phyloP scores from a whole-genome alignment of 2,329 filamentous ascomycete genomes.

The Neocucurbitaria cava region DNA sequence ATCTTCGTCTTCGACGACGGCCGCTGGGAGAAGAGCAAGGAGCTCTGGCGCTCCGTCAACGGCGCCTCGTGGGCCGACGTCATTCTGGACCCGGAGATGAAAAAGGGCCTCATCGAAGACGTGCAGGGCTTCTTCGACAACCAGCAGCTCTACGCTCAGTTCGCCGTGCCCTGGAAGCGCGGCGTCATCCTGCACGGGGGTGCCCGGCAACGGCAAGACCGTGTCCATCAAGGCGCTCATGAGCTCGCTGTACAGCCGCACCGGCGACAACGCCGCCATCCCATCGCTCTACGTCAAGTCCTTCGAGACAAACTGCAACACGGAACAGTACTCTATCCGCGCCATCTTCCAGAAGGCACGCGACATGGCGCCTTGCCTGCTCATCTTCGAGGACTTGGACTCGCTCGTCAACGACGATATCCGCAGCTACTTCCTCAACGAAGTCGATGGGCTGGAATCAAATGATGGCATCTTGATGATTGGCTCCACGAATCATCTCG shows the following conservation, averaged over 20 bases:
- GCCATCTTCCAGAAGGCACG: constrained; percentile 59
- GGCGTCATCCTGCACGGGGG: constrained; percentile 59
- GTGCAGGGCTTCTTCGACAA: constrained; percentile 62
- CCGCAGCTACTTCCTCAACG: constrained; percentile 73
- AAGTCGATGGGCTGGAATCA: constrained; percentile 70
- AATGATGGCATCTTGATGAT: constrained; percentile 75
- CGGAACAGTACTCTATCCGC: constrained; percentile 58
- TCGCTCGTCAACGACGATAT: constrained; percentile 65
- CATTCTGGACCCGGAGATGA: constrained; percentile 69
- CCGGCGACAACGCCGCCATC: constrained; percentile 61
- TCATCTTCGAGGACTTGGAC: constrained; percentile 75
- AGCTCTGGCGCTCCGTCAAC: constrained; percentile 60
- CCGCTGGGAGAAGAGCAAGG: constrained; percentile 65
- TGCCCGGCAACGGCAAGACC: constrained; percentile 71
- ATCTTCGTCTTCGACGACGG: constrained; percentile 70
- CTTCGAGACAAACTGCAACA: constrained; percentile 54
- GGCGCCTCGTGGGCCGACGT: constrained; percentile 67
- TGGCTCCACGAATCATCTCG: constrained; percentile 68
- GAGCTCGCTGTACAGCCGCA: constrained; percentile 62
- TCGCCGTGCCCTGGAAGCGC: constrained; percentile 57
- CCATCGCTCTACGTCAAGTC: constrained; percentile 63
- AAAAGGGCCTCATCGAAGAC: constrained; percentile 67
- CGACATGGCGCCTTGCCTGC: constrained; percentile 68
- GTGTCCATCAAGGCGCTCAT: constrained; percentile 73
- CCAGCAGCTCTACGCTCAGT: constrained; percentile 49